Base-by-base conservation (phyloP, 352 stramenopile genomes). In the Globisporangium canariense region DNA sequence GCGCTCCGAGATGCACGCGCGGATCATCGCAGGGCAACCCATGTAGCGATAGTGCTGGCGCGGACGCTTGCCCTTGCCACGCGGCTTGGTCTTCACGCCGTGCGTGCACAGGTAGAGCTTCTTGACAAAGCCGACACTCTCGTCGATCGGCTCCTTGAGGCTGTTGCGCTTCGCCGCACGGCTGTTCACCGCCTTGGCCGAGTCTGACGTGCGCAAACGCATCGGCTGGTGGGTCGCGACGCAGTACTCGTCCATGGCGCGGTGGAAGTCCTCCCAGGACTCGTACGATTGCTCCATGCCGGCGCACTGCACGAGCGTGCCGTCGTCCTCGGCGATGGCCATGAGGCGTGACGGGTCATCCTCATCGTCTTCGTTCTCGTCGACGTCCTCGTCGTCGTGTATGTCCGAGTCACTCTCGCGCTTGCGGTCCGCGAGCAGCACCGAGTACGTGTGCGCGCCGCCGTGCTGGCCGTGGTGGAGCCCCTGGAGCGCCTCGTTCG, bases 91-190 rank as follows among this genome's bases (percentile, higher is more conserved):
- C 68, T 93, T 93, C 28, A 93, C 85, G 45, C 85, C 85, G 38
- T 93, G 85, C 36, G 85, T 93, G 68, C 85, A 93, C 59, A 91
- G 69, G 43, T 93, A 93, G 3, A 93, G 73, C 51, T 93, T 93
- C 70, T 93, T 93, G 20, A 93, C 85, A 53, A 93, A 93, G 9
- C 85, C 85, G 22, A 93, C 74, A 58, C 79, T 91, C 64, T 93
- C 85, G 60, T 93, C 85, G 71, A 93, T 91, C n/a, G 85, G 85
- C 56, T 90, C 80, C 62, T 93, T 93, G 50, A 88, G 56, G 34
- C 85, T 93, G 70, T 93, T 93, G 36, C 85, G 77, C 69, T 91
- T 91, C n/a, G 85, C 85, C 13, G 82, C 83, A 40, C 85, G 77
- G 38, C 68, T 86, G 58, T 93, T 93, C 6, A 93, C 79, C 6